phyloP scores from a whole-genome alignment of 192 early-diverging fungal species.

The Rhizophagus prolifer region DNA sequence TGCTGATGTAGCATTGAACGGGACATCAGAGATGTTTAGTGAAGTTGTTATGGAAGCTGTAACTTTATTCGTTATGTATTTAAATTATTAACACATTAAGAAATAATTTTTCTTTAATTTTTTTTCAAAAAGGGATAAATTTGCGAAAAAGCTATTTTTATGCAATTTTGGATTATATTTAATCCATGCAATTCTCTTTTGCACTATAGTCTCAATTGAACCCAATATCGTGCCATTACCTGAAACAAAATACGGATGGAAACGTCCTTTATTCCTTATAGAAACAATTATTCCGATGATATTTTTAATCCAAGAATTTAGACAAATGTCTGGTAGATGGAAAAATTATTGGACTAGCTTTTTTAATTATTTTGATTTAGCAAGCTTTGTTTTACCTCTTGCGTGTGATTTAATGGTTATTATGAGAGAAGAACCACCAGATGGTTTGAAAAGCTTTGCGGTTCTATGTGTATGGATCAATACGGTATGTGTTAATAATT shows the following conservation, averaged over 20 bases:
- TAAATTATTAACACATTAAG: background rate
- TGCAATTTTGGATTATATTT: background rate
- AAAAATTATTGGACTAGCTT: background rate
- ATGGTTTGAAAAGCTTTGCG: background rate
- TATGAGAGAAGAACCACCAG: background rate
- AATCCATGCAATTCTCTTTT: background rate
- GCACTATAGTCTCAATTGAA: background rate
- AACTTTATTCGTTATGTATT: background rate
- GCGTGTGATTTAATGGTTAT: background rate
- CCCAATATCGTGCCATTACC: background rate
- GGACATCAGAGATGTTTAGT: constrained; percentile 1
- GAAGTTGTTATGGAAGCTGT: constrained; percentile 11
- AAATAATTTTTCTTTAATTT: background rate
- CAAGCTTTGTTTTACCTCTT: background rate
- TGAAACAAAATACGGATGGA: background rate
- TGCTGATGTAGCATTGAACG: background rate
- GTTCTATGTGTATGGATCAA: background rate
- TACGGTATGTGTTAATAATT: background rate
- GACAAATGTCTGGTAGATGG: background rate
- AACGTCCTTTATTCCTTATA: background rate
- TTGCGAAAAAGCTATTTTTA: background rate
- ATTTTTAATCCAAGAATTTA: background rate
- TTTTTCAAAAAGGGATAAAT: background rate
- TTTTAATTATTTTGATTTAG: constrained; percentile 5
- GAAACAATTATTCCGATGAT: background rate